Conservation (phyloP, 768 basidiomycete genomes). For the Lyophyllum decastes region DNA sequence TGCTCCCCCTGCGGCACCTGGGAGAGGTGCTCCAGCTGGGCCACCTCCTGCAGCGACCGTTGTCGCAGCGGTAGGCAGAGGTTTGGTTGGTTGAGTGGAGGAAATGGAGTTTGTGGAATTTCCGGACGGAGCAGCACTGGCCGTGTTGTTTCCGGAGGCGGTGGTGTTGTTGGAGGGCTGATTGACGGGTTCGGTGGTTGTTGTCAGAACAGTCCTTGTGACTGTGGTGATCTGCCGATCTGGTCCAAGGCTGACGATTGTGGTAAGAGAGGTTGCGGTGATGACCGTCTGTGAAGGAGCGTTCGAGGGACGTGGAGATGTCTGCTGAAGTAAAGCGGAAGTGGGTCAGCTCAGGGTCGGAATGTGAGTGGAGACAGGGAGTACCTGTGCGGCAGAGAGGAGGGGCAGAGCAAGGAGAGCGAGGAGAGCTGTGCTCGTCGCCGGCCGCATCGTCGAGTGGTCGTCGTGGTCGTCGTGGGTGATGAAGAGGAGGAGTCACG, state of each 20-base stretch:
- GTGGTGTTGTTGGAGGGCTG: conserved; percentile 18
- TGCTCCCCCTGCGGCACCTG: conserved; percentile 54
- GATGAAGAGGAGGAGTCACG: conserved; percentile 11
- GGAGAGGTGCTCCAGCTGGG: conserved; percentile 56
- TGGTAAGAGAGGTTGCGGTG: conserved; percentile 42
- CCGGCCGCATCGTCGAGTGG: conserved; percentile 5
- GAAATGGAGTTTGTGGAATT: conserved; percentile 35
- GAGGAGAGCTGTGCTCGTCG: conserved; percentile 30
- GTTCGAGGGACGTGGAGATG: conserved; percentile 12
- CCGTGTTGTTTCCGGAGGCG: conserved; percentile 23
- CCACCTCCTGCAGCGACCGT: conserved; percentile 56
- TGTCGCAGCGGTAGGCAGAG: conserved; percentile 61
- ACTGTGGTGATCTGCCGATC: conserved; percentile 42
- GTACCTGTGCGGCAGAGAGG: conserved; percentile 45
- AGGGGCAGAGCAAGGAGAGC: conserved; percentile 39
- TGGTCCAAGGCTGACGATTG: conserved; percentile 36
- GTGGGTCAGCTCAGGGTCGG: background rate
- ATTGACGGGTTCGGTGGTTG: conserved; percentile 36
- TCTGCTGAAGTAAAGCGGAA: background rate
- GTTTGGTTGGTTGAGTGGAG: conserved; percentile 36
- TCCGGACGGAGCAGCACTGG: conserved; percentile 21
- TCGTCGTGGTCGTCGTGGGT: conserved; percentile 14
- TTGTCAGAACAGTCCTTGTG: conserved; percentile 43
- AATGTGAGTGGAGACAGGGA: background rate
- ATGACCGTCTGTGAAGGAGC: conserved; percentile 32